phyloP scores from a whole-genome alignment of 495 filamentous ascomycete genomes.

The Pseudoneurospora amorphoporcata region DNA sequence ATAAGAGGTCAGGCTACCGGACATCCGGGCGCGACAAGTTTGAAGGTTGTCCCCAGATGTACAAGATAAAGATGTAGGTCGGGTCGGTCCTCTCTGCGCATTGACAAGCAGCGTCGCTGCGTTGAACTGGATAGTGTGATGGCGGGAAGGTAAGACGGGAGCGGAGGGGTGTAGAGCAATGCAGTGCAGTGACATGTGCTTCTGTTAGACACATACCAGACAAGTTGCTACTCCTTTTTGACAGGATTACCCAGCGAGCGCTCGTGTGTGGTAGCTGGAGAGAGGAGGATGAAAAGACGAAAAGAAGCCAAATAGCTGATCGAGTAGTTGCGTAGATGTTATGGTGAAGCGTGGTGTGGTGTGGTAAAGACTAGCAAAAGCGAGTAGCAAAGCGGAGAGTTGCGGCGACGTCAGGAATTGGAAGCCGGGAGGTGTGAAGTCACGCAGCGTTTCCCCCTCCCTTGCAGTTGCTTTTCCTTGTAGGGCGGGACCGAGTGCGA shows the following conservation, averaged over 20 bases:
- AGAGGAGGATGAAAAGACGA: neutral
- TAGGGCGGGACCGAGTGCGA: neutral
- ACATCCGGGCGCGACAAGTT: neutral
- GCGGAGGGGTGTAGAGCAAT: neutral
- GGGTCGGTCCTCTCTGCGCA: neutral
- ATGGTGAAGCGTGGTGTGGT: neutral
- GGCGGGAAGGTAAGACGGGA: neutral
- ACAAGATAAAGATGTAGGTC: neutral
- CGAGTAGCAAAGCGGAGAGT: neutral
- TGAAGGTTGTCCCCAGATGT: neutral
- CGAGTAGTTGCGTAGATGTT: neutral
- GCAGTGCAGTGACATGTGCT: neutral
- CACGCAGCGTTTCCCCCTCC: neutral
- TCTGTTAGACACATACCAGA: neutral
- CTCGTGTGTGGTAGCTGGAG: neutral
- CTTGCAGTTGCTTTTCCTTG: slow-evolving; percentile 1
- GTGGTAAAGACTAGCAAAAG: neutral
- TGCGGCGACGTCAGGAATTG: neutral
- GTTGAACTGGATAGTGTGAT: neutral
- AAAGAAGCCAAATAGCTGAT: neutral
- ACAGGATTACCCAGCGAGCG: neutral
- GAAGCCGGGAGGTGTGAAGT: neutral
- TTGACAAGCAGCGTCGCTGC: neutral
- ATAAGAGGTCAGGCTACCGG: neutral
- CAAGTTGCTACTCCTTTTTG: neutral